Conservation (phyloP, 169 alveolate species). For the Gregarina niphandrodes region DNA sequence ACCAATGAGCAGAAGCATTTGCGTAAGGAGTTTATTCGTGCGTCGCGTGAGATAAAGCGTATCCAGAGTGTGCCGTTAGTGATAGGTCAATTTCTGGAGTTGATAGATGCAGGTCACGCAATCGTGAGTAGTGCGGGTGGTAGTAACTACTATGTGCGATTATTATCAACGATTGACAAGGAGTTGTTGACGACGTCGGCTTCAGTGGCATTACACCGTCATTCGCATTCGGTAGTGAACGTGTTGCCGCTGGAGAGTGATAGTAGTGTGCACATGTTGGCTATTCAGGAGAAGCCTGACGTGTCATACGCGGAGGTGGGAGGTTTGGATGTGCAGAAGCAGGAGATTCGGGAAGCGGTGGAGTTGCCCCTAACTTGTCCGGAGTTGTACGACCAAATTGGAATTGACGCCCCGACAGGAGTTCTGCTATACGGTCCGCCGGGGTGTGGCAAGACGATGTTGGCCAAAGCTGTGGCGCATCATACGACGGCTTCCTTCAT, state of each 20-base stretch:
- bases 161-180: conserved; percentile 85
- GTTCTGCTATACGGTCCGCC: conserved; percentile 96
- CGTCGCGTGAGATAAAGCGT: conserved; percentile 83
- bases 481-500: conserved; percentile 87
- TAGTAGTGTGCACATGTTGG: conserved; percentile 82
- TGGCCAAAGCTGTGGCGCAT: conserved; percentile 98
- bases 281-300: conserved; percentile 88
- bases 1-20: conserved; percentile 87
- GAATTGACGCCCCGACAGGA: conserved; percentile 96
- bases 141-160: conserved; percentile 82
- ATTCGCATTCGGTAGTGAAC: conserved; percentile 91
- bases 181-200: conserved; percentile 89
- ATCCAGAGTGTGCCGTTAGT: conserved; percentile 91
- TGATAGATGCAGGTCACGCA: conserved; percentile 85
- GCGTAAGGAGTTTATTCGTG: conserved; percentile 79
- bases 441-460: conserved; percentile 96
- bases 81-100: conserved; percentile 91
- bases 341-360: conserved; percentile 93
- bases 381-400: conserved; percentile 85
- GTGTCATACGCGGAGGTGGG: conserved; percentile 96
- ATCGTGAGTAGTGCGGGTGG: conserved; percentile 87
- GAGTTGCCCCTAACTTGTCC: conserved; percentile 95
- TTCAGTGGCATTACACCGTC: conserved; percentile 94
- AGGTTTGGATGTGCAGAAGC: conserved; percentile 89
- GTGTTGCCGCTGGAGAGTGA: conserved; percentile 96